Conservation (phyloP, 2,329 filamentous ascomycete species). For the Diaporthe amygdali region DNA sequence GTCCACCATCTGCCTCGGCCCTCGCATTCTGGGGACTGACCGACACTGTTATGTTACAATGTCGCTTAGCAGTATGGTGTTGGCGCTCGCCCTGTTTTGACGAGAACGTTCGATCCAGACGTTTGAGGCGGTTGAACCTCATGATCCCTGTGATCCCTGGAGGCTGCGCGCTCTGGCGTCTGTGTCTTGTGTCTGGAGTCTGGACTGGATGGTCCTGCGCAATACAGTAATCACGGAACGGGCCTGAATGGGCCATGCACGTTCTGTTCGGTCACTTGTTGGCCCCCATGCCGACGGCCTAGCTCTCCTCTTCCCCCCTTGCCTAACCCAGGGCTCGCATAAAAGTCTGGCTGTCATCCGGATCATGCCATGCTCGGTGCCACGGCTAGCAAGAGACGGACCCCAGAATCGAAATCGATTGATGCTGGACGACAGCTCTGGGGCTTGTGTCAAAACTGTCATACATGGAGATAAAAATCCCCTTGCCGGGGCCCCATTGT, state of each 20-base stretch:
- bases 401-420: neutral
- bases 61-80: neutral
- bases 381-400: neutral
- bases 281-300: too few relatives aligned
- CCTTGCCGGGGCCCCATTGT: neutral
- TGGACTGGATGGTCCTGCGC: too few relatives aligned
- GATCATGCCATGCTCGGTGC: conserved; percentile 10
- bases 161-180: neutral
- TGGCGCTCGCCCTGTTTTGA: neutral
- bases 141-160: too few relatives aligned
- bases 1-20: neutral
- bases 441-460: neutral
- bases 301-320: neutral
- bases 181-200: neutral
- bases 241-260: neutral
- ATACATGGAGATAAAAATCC: neutral
- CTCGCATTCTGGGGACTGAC: neutral
- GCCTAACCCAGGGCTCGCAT: neutral
- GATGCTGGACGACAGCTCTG: neutral
- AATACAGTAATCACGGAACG: neutral
- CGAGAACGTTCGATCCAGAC: neutral
- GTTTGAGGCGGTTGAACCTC: neutral
- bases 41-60: neutral
- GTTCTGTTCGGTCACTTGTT: too few relatives aligned
- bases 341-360: conserved; percentile 4